Evolutionary conservation across 306 rosid genomes (phyloP), one percentile per base, ranked within the genome.

Genomic region (Abrus pulchellus): DNA sequence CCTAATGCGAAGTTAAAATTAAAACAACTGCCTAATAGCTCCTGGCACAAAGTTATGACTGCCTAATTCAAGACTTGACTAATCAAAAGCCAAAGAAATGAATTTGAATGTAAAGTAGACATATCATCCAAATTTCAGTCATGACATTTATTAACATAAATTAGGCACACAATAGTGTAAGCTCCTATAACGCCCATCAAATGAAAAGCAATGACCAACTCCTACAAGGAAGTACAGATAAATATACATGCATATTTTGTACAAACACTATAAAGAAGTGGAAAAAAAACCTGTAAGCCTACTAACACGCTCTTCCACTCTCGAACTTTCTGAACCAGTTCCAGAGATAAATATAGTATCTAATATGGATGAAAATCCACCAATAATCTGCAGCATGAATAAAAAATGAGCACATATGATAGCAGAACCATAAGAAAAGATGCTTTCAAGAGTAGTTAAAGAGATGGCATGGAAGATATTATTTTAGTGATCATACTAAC

Each of bases 311-410:
- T 90, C 89, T 82, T 89, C 88, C 76, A 81, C 79, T 75, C 84
- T 81, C 56, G 97, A 79, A 82, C 80, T 89, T 72, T 78, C 84
- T 44, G 86, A 88, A 80, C 72, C 86, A 83, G 88, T 88, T 80
- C 91, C 92, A 32, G 98, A 90, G 80, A 95, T 77, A 76, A 90
- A 87, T 64, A 87, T 90, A 84, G 91, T 12, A 86, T 95, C 99
- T 74, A 72, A 76, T 72, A 83, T 88, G 82, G 89, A 90, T 79
- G 99, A 92, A 85, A 88, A 85, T 85, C 90, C 90, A 61, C 93
- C 93, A 67, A 88, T 87, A 80, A 95, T 86, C 99, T 93, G 89
- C 72, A 81, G 48, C 78, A 50, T 79, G 67, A 56, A 81, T 72
- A 41, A 49, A 71, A 28, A 53, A 73, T 6, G 74, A 76, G 50